Percentiles rank a stretch among this genome's conserved stretches.
phyloP scores from a whole-genome alignment of 176 grass and related monocot species.

The maize (Zea mays) region Zm-B73-REFERENCE-NAM-5.0 NC_050104.1:107134001-107134500 shows the following conservation, averaged over 20 bases:
- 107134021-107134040: constrained; percentile 38
- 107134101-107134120: constrained; percentile 41
- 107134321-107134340: constrained; percentile 47
- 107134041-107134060: constrained; percentile 29
- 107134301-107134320: constrained; percentile 55
- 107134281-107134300: constrained; percentile 50
- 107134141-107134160: neutral
- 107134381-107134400: constrained; percentile 47
- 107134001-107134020: neutral
- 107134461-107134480: constrained; percentile 26
- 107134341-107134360: neutral
- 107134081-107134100: constrained; percentile 34
- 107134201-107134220: neutral
- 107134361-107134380: neutral
- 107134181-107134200: neutral
- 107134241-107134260: constrained; percentile 14
- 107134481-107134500: constrained; percentile 40
- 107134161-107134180: neutral
- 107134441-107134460: neutral
- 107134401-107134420: constrained; percentile 47
- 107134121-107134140: constrained; percentile 45
- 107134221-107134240: neutral
- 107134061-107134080: constrained; percentile 9
- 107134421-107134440: neutral
- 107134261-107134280: constrained; percentile 50